Base-by-base conservation (phyloP, 1,139 yeast species). In the Suhomyces coccinellae region DNA sequence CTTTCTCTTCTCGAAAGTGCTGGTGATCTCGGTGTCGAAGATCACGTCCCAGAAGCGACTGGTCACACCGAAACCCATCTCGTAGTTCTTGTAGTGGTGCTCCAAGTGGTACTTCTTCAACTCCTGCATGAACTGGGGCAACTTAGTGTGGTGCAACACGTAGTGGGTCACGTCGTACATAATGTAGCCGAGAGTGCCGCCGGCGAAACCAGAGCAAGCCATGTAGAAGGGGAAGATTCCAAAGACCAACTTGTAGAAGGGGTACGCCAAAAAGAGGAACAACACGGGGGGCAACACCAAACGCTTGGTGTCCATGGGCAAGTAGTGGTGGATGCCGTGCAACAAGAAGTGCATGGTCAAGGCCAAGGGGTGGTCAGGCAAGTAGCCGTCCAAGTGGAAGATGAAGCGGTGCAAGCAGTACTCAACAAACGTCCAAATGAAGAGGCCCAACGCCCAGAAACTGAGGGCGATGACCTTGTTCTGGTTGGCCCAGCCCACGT, bases 41-140 rank as follows among this genome's bases (percentile, higher is more conserved):
- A 93, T 87, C 37, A 73, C 79, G 66, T 93, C 99, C 99, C 99
- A 93, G 67, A 89, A 89, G 69, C 80, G 82, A 50, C 90, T 80
- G 35, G 98, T 88, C 49, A 93, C 98, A 56, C 99, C 99, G 57
- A 89, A 93, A 1, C 98, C 99, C 60, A 90, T 70, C 66, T 93
- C 96, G 66, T 88, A 95, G 67, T 95, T 91, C 73, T 91, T 91
- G 75, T 93, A 93, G 63, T 93, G 99, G 66, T 93, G 99, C 65
- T 91, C 98, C 67, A 93, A 78, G 67, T 93, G 99, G 62, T 88
- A 84, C 43, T 86, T 87, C 70, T 93, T 93, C 59, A 89, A 71
- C 33, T 80, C 82, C 63, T 88, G 91, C 67, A 88, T 72, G 62
- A 74, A 86, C 39, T 71, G 61, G 16, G 99, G 99, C 58, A 93